Base-by-base conservation (phyloP, 1,139 yeast species). In the Wickerhamiella infanticola region DNA sequence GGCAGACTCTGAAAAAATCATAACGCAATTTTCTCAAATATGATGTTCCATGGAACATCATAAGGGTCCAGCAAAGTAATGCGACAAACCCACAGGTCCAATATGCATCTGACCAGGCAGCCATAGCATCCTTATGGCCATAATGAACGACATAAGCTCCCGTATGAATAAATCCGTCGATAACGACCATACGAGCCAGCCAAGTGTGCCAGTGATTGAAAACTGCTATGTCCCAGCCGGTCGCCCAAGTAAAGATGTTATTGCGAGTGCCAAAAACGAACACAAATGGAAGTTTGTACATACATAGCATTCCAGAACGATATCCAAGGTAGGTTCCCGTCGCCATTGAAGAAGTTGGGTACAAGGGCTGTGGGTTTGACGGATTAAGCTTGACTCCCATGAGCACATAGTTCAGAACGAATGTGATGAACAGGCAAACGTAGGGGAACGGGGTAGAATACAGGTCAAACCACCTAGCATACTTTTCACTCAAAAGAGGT, bases 181-280 rank as follows among this genome's bases (percentile, higher is more conserved):
- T 46, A 44, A 75, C 63, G 3, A 70, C 58, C 3, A 72, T 58
- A 47, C 83, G 62, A 0, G 81, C 73, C 2, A 73, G 54, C 81
- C 81, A 77, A 48, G 76, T 63, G 57, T 79, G 85, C 52, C 70
- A 72, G 35, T 75, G 63, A 42, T 75, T 73, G 53, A 74, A 77
- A 1, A 78, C 70, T 13, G 79, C 68, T 54, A 72, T 75, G 37
- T 77, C 71, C 74, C 81, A 70, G 24, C 81, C 74, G 0, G 84
- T 77, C 3, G 75, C 43, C 64, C 69, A 66, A 49, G 74, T 70
- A 35, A 79, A 58, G 44, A 78, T 60, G 56, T 79, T 79, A 59
- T 72, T 77, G 54, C 86, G 65, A 4, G 83, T 81, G 0, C 78
- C 81, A 63, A 78, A 69, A 35, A 74, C 57, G 39, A 77, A 64